These are phyloP conservation scores for Fusarium hostae DNA, from an alignment of 2,329 filamentous ascomycete genomes.

Conservation along the genomic window DNA sequence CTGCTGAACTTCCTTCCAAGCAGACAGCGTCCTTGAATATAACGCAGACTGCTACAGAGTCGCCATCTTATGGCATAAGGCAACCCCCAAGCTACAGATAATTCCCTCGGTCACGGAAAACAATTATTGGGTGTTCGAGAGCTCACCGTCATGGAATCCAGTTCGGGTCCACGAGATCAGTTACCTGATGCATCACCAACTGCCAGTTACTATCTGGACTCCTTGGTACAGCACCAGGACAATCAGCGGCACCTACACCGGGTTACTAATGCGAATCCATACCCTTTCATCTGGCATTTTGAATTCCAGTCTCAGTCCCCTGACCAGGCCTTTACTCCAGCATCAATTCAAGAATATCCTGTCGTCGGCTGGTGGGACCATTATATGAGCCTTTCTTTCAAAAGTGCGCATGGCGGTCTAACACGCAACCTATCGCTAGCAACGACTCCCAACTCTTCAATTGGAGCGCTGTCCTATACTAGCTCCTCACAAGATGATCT, in stretches of 20 bases:
- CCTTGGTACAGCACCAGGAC: slow-evolving; percentile 31
- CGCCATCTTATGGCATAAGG: slow-evolving; percentile 43
- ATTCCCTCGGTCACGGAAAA: slow-evolving; percentile 41
- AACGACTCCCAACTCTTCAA: slow-evolving; percentile 16
- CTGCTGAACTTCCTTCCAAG: slow-evolving; percentile 35
- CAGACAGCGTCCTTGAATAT: slow-evolving; percentile 24
- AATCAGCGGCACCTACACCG: slow-evolving; percentile 25
- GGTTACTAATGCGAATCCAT: slow-evolving; percentile 29
- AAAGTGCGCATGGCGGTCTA: slow-evolving; percentile 34
- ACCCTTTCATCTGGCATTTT: slow-evolving; percentile 38
- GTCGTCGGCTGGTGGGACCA: slow-evolving; percentile 15
- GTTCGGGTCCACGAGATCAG: slow-evolving; percentile 35
- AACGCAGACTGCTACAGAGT: slow-evolving; percentile 40
- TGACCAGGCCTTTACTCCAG: slow-evolving; percentile 42
- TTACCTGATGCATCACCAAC: slow-evolving; percentile 38
- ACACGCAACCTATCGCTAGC: slow-evolving; percentile 16
- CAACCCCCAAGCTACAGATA: slow-evolving; percentile 48
- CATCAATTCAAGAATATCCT: slow-evolving; percentile 35
- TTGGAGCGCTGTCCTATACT: slow-evolving; percentile 25
- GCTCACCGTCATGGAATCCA: slow-evolving; percentile 40
- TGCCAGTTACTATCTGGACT: slow-evolving; percentile 31
- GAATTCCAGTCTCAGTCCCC: slow-evolving; percentile 36
- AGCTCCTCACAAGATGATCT: slow-evolving; percentile 35
- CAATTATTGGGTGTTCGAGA: slow-evolving; percentile 44
- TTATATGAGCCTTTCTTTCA: slow-evolving; percentile 20